phyloP scores from a whole-genome alignment of 805 yeast species.

The Candida pseudofarinosa region DNA sequence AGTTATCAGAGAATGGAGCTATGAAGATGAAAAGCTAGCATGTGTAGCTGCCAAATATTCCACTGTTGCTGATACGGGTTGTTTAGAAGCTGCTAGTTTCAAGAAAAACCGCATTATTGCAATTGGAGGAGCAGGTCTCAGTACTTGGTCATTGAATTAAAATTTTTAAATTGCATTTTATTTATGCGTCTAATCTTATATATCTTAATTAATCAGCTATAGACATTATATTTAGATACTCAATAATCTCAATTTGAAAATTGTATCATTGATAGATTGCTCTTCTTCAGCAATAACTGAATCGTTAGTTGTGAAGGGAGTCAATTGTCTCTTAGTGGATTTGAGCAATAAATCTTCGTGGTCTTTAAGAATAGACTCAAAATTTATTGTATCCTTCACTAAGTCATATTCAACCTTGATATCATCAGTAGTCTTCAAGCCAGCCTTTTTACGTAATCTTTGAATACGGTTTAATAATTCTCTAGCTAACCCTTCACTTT shows the following conservation, averaged over 20 bases:
- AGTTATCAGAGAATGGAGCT: slow-evolving; percentile 60
- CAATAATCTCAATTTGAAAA: slow-evolving; percentile 73
- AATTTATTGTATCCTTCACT: slow-evolving; percentile 58
- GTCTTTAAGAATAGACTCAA: slow-evolving; percentile 55
- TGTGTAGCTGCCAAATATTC: slow-evolving; percentile 51
- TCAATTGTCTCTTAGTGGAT: slow-evolving; percentile 67
- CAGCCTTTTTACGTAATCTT: slow-evolving; percentile 94
- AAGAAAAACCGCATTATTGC: slow-evolving; percentile 33
- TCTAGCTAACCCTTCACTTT: slow-evolving; percentile 93
- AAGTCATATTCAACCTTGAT: slow-evolving; percentile 79
- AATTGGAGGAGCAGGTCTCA: slow-evolving; percentile 83
- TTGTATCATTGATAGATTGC: slow-evolving; percentile 69
- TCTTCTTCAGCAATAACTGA: slow-evolving; percentile 81
- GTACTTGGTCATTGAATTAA: slow-evolving; percentile 37
- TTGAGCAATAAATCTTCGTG: slow-evolving; percentile 71
- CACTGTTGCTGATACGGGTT: slow-evolving; percentile 89
- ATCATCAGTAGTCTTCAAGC: slow-evolving; percentile 92
- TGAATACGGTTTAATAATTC: slow-evolving; percentile 96
- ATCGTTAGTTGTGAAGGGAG: slow-evolving; percentile 37
- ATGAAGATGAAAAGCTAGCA: slow-evolving; percentile 17
- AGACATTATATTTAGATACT: slow-evolving; percentile 42
- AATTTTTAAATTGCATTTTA: not conserved
- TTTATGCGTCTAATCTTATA: not conserved
- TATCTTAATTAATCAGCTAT: not conserved
- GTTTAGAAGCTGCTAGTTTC: slow-evolving; percentile 41